A percentile compares a stretch with the other conserved stretches of the same genome.
These are phyloP conservation scores for Didymella pinodella DNA, from an alignment of 2,329 filamentous ascomycete species.

Conservation along the genomic window DNA sequence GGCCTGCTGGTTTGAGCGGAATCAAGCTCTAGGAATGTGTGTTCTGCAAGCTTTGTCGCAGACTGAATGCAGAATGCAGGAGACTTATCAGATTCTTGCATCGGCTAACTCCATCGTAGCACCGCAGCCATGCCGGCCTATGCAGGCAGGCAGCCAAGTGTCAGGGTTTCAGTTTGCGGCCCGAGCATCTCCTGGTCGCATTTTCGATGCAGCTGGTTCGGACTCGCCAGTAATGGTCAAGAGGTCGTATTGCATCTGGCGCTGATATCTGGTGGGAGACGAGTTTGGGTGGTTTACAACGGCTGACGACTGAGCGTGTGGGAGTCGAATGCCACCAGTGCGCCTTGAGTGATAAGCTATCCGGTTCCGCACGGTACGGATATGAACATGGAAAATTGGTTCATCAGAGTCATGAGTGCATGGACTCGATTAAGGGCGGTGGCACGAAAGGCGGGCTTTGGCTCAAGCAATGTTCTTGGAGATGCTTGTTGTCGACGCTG, in stretches of 20 bases:
- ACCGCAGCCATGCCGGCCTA: slow-evolving; percentile 6
- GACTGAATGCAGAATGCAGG: neutral
- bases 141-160: slow-evolving; percentile 1
- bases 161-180: slow-evolving; percentile 8
- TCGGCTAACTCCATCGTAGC: neutral
- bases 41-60: neutral
- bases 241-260: neutral
- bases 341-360: neutral
- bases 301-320: neutral
- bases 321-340: neutral
- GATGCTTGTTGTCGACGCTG: slow-evolving; percentile 2
- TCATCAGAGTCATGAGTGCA: neutral
- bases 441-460: neutral
- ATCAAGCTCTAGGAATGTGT: no score
- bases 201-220: neutral
- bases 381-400: neutral
- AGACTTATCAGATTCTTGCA: neutral
- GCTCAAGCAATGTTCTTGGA: neutral
- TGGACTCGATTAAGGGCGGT: neutral
- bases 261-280: neutral
- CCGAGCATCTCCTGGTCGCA: slow-evolving; percentile 19
- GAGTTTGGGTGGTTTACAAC: neutral
- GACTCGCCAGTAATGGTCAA: neutral
- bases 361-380: neutral
- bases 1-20: neutral